phyloP scores from a whole-genome alignment of 306 rosid species.

The Luffa acutangula region DNA sequence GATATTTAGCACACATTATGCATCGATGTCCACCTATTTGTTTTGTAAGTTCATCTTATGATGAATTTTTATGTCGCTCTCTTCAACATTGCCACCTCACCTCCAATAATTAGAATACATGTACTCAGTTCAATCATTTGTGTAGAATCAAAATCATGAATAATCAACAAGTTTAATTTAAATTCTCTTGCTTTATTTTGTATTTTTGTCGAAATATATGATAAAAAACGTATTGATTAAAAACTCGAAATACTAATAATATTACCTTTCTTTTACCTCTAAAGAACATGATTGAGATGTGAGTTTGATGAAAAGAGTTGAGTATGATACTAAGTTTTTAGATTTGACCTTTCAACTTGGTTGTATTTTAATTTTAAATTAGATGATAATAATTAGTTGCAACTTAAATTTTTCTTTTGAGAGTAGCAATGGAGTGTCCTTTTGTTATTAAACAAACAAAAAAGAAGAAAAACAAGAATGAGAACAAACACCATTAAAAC shows the following conservation, averaged over 20 bases:
- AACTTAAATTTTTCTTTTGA: not conserved
- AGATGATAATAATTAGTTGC: not conserved
- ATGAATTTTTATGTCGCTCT: too few relatives aligned
- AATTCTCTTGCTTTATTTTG: not conserved
- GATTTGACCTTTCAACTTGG: not conserved
- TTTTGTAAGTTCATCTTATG: too few relatives aligned
- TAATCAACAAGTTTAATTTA: not conserved
- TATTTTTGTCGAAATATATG: not conserved
- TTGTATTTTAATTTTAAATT: not conserved
- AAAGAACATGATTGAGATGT: not conserved
- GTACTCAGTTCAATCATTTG: not conserved
- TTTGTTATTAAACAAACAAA: not conserved
- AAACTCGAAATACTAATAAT: not conserved
- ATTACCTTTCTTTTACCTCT: not conserved
- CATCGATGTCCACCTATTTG: too few relatives aligned
- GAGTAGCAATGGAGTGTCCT: not conserved
- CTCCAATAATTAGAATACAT: not conserved
- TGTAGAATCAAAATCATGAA: not conserved
- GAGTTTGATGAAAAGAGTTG: not conserved
- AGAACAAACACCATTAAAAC: not conserved
- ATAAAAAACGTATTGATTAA: not conserved
- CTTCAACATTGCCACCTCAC: not conserved
- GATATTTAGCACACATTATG: not conserved
- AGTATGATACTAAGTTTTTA: not conserved
- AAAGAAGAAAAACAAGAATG: too few relatives aligned